phyloP scores from a whole-genome alignment of 192 early-diverging fungal species.

The Kickxella alabastrina region DNA sequence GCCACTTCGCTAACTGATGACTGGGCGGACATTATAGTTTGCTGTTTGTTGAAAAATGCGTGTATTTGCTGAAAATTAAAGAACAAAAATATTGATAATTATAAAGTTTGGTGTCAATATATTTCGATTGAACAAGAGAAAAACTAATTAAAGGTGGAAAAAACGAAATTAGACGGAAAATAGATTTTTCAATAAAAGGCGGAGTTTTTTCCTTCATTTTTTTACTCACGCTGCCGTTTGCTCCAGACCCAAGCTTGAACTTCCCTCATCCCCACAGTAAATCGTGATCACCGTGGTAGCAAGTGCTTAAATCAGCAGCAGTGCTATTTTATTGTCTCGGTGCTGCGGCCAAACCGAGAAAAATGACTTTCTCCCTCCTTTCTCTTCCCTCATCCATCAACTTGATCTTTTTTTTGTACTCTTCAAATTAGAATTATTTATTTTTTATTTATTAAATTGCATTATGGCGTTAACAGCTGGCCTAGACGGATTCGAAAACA shows the following conservation, averaged over 20 bases:
- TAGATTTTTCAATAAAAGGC: no score
- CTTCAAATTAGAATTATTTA: background rate
- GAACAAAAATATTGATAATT: background rate
- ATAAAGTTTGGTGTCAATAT: background rate
- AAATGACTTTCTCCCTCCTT: no score
- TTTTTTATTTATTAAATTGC: background rate
- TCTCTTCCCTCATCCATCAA: no score
- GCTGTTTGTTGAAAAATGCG: background rate
- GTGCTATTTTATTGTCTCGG: no score
- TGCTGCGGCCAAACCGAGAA: no score
- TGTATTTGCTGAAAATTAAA: background rate
- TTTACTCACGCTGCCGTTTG: no score
- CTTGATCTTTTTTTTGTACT: constrained; percentile 1
- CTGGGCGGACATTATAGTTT: constrained; percentile 16
- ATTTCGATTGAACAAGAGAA: background rate
- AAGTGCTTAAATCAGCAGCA: no score
- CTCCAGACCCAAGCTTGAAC: no score
- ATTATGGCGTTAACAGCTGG: constrained; percentile 22
- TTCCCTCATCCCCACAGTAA: no score
- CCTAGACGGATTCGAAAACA: constrained; percentile 12
- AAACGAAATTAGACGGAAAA: no score
- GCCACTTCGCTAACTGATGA: constrained; percentile 25
- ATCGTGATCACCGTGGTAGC: no score
- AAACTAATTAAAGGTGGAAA: background rate
- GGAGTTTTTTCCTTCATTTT: no score